Evolutionary conservation across 495 filamentous ascomycete genomes (phyloP).

Genomic region (Filosporella fistucella): DNA sequence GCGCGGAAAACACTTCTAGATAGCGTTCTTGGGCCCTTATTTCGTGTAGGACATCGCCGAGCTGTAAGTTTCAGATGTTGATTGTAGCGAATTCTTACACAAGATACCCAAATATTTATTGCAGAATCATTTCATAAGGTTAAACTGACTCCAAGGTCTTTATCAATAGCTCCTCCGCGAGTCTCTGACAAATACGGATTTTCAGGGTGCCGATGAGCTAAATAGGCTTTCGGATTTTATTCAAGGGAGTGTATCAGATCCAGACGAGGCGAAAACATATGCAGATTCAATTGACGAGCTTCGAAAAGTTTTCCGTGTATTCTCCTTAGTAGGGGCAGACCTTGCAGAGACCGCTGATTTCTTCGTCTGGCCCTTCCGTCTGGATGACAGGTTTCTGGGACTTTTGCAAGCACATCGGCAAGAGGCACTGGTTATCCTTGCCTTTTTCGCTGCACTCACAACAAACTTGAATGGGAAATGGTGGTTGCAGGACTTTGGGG

Average conservation of each 20-base stretch:
- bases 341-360: slow-evolving; percentile 25
- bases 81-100: too few relatives aligned
- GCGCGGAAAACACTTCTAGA: slow-evolving; percentile 18
- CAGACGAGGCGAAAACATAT: slow-evolving; percentile 9
- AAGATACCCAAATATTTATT: too few relatives aligned
- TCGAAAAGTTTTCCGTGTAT: neutral
- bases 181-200: too few relatives aligned
- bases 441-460: slow-evolving; percentile 34
- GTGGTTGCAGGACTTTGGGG: slow-evolving; percentile 34
- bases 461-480: slow-evolving; percentile 30
- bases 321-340: neutral
- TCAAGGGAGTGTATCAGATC: neutral
- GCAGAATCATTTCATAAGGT: too few relatives aligned
- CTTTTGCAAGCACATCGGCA: slow-evolving; percentile 28
- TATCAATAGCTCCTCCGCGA: too few relatives aligned
- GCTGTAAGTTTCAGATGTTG: too few relatives aligned
- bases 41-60: slow-evolving; percentile 20
- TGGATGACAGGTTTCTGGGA: slow-evolving; percentile 26
- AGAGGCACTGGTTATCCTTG: slow-evolving; percentile 34
- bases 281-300: slow-evolving; percentile 3
- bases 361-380: slow-evolving; percentile 33
- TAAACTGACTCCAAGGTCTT: too few relatives aligned
- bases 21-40: slow-evolving; percentile 26
- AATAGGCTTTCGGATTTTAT: slow-evolving; percentile 4
- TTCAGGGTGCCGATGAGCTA: too few relatives aligned